phyloP scores from a whole-genome alignment of 129 eudicot species.

The Lactuca sativa region DNA sequence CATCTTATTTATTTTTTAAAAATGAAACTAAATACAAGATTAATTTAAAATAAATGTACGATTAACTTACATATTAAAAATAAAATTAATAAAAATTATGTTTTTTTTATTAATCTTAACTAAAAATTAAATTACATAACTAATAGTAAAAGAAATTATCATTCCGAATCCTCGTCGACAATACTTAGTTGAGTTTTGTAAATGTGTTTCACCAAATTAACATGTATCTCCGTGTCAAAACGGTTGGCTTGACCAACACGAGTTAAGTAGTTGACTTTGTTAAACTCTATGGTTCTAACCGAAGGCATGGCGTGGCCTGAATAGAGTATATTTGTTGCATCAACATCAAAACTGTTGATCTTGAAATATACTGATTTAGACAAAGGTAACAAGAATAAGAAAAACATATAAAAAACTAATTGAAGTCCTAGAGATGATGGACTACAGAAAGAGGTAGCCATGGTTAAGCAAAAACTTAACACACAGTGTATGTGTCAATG shows the following conservation, averaged over 20 bases:
- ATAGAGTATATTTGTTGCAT: conserved; percentile 35
- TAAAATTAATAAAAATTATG: too few relatives aligned
- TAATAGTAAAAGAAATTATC: too few relatives aligned
- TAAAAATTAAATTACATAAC: too few relatives aligned
- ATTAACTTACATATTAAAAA: too few relatives aligned
- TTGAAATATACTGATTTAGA: conserved; percentile 34
- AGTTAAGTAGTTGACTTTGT: conserved; percentile 22
- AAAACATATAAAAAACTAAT: not conserved
- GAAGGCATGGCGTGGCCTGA: conserved; percentile 44
- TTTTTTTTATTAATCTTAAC: too few relatives aligned
- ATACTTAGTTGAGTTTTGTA: too few relatives aligned
- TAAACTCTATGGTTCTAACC: conserved; percentile 43
- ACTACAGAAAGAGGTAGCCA: conserved; percentile 25
- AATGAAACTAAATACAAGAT: too few relatives aligned
- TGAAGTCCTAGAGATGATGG: not conserved
- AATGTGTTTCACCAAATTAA: too few relatives aligned
- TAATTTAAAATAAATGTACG: too few relatives aligned
- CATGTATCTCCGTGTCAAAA: conserved; percentile 23
- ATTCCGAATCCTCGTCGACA: too few relatives aligned
- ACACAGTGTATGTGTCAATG: not conserved
- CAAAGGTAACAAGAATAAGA: conserved; percentile 27
- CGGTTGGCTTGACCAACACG: conserved; percentile 42
- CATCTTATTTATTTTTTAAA: too few relatives aligned
- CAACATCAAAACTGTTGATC: conserved; percentile 30
- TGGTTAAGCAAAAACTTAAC: conserved; percentile 15